A percentile compares a stretch with the other conserved stretches of the same genome.
These are phyloP conservation scores for Houttuynia cordata DNA, from an alignment of 164 flowering plant species.

Conservation along the genomic window DNA sequence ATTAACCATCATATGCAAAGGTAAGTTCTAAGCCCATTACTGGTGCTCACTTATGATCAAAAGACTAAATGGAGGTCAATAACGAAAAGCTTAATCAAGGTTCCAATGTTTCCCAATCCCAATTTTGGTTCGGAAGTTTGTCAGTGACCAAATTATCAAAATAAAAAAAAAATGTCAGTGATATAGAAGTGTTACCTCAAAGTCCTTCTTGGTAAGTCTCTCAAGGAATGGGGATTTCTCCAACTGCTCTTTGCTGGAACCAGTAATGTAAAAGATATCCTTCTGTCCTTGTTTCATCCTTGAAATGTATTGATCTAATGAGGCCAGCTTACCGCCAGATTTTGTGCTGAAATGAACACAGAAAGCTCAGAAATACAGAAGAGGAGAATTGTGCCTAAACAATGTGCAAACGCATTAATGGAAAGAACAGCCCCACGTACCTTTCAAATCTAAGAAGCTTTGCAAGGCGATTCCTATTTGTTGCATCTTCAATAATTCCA, in stretches of 20 bases:
- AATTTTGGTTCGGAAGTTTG: too few relatives aligned
- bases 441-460: conserved; percentile 94
- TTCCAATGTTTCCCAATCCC: too few relatives aligned
- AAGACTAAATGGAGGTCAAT: too few relatives aligned
- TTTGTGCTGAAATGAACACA: conserved; percentile 42
- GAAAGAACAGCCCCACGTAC: conserved; percentile 19
- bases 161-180: too few relatives aligned
- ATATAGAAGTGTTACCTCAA: conserved; percentile 40
- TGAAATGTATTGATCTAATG: conserved; percentile 86
- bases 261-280: conserved; percentile 93
- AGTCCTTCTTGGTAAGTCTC: conserved; percentile 79
- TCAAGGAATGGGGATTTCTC: conserved; percentile 98
- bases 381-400: not conserved
- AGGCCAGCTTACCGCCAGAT: conserved; percentile 76
- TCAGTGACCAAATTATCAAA: too few relatives aligned
- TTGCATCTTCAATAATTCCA: conserved; percentile 93
- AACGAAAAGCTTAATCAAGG: too few relatives aligned
- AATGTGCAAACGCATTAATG: not conserved
- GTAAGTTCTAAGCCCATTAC: too few relatives aligned
- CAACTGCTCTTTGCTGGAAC: conserved; percentile 83
- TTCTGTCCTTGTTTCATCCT: conserved; percentile 94
- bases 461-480: conserved; percentile 89
- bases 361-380: not conserved
- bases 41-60: too few relatives aligned
- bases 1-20: too few relatives aligned